phyloP scores from a whole-genome alignment of 2,329 filamentous ascomycete genomes.

The Paraconiothyrium sp. region DNA sequence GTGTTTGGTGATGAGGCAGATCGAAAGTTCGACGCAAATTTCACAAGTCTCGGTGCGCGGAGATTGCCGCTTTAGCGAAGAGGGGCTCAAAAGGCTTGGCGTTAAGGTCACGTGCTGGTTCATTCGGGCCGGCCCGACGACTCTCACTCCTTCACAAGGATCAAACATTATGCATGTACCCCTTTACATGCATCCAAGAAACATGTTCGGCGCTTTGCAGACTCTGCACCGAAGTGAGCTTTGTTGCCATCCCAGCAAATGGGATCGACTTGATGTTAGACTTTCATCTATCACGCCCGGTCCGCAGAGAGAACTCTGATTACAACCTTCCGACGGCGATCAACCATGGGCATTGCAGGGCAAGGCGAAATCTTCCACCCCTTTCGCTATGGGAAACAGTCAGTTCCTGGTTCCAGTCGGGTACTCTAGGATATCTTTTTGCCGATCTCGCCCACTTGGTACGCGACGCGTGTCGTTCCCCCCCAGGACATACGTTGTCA shows the following conservation, averaged over 20 bases:
- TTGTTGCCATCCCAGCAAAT: neutral
- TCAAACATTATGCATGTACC: neutral
- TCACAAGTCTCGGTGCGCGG: conserved; percentile 9
- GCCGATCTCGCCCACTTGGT: neutral
- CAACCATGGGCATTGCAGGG: no score
- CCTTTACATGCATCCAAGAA: neutral
- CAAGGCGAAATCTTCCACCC: neutral
- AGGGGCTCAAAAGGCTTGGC: conserved; percentile 4
- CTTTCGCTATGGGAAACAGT: neutral
- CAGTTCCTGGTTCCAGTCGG: neutral
- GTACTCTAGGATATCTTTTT: neutral
- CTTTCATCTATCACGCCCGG: neutral
- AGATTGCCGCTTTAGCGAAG: conserved; percentile 13
- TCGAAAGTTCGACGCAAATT: conserved; percentile 11
- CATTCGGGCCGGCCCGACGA: neutral
- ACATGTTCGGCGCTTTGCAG: neutral
- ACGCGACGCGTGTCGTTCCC: conserved; percentile 3
- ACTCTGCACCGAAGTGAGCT: neutral
- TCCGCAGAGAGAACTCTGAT: neutral
- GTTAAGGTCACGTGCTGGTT: neutral
- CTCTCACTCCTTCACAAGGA: neutral
- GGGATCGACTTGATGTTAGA: neutral
- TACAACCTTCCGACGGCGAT: neutral
- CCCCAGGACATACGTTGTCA: neutral
- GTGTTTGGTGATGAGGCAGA: conserved; percentile 9